Base-by-base conservation (phyloP, 768 basidiomycete species). In the Hygrophorus russula region DNA sequence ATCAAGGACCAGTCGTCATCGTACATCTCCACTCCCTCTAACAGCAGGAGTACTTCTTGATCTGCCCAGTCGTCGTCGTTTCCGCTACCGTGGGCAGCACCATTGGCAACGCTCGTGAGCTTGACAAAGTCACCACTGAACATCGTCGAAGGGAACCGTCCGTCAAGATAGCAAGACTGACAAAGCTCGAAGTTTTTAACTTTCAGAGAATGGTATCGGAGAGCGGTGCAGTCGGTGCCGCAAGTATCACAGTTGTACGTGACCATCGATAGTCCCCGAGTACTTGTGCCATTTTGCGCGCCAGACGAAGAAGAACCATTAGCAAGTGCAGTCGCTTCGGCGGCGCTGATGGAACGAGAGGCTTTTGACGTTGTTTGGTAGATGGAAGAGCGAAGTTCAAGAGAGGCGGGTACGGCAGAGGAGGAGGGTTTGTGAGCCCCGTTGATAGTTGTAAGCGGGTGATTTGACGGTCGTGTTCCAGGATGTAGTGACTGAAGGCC, bases 21-120 rank as follows among this genome's bases (percentile, higher is more conserved):
- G 59, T 81, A 90, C 89, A 99, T 96, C 63, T 99, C 96, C 34
- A 99, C 77, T 12, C 82, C 96, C 59, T 99, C 96, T n/a, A 99
- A 71, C 4, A 99, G 69, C 6, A 87, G 63, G 8, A 99, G 62
- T 14, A 82, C 71, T 61, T 99, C 96, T 57, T 92, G 84, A 57
- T 96, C 93, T 1, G 78, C 71, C 96, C 96, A 99, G 47, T 83
- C 78, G 44, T 80, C 80, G 20, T 69, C 71, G 12, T 48, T 50
- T 0, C 61, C 54, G 10, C 61, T 64, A 24, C 70, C 58, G 49
- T 65, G 50, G 41, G 71, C 62, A 42, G 61, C 70, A 50, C 55
- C 67, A 48, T 59, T 56, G 12, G 59, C 57, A 5, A 63, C 60
- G 11, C 61, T 59, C 4, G 82, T 76, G 50, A 92, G 73, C 56